Evolutionary conservation across 768 basidiomycete genomes (phyloP).

Genomic region (Glaciozyma martinii): DNA sequence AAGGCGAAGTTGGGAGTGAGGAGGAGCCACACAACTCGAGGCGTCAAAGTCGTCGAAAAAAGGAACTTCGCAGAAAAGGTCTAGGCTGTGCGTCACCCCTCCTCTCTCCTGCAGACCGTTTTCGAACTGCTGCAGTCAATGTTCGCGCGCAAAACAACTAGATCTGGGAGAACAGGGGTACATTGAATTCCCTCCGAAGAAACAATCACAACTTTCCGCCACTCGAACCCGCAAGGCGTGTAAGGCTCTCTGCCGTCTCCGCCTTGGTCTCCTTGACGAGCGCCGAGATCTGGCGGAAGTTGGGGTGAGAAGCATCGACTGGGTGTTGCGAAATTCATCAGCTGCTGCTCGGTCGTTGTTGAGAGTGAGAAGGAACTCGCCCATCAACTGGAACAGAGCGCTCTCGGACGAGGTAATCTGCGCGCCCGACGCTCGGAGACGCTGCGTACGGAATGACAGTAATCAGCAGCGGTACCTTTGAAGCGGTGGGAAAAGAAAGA

Average conservation of each 20-base stretch:
- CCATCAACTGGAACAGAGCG: slow-evolving; percentile 64
- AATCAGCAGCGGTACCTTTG: slow-evolving; percentile 37
- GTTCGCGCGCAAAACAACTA: too few species aligned
- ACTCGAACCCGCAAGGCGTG: too few species aligned
- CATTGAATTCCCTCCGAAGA: too few species aligned
- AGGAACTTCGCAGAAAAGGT: too few species aligned
- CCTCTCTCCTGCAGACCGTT: too few species aligned
- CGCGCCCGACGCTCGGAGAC: slow-evolving; percentile 49
- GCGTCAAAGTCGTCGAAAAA: too few species aligned
- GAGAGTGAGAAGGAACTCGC: slow-evolving; percentile 40
- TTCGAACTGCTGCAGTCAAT: too few species aligned
- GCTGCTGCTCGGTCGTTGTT: not conserved
- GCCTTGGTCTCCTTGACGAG: slow-evolving; percentile 72
- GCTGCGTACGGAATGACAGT: slow-evolving; percentile 8
- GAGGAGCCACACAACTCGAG: too few species aligned
- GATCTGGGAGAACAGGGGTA: too few species aligned
- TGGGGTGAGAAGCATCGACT: slow-evolving; percentile 55
- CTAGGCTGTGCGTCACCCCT: too few species aligned
- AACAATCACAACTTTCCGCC: too few species aligned
- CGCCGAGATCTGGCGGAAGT: slow-evolving; percentile 63
- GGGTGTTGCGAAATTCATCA: slow-evolving; percentile 46
- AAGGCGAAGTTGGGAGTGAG: too few species aligned
- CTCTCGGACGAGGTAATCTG: slow-evolving; percentile 73
- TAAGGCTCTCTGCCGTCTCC: slow-evolving; percentile 42
- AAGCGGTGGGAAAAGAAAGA: not conserved